Base-by-base conservation (phyloP, 345 rosid species). In the Lepidium africanum region DNA sequence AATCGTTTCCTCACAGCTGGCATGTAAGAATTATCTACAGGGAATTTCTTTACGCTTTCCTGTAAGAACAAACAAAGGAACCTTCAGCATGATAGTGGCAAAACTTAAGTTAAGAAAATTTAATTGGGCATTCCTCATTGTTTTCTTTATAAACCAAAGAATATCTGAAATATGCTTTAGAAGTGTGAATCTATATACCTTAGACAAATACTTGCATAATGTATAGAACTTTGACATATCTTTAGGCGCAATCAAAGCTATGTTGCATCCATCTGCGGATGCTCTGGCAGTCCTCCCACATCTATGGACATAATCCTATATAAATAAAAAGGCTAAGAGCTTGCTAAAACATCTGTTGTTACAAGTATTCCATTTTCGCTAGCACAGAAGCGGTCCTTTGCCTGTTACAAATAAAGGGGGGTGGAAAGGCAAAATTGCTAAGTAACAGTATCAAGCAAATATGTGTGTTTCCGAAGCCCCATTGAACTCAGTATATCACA, bases 271-370 rank as follows among this genome's bases (percentile, higher is more conserved):
- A 72, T 94, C 99, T 48, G 86, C 72, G 47, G 78, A 91, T 50
- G 97, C 96, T 78, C 99, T 86, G 63, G 99, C 96, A 63, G 97
- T 89, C 76, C 99, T 85, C 49, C 99, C 99, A 79, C 99, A 87
- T 84, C 99, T 84, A 69, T 94, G 99, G 11, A 94, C 93, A 78
- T 94, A 94, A 39, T 86, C 93, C 99, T 94, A 64, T 65, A 49
- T 58, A 39, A 48, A 69, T 59, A 58, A 46, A 1, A 36, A 59
- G 23, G 58, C 47, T 65, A 40, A 57, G 52, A 46, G 13, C 96
- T 87, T 54, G 97, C 99, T 42, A 91, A 96, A 77, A 91, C 91
- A 87, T 91, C 96, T 14, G 96, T 94, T 30, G 97, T 97, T 70
- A 91, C 60, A 64, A 94, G 96, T 63, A 94, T 76, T 51, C 90